phyloP scores from a whole-genome alignment of 2,329 filamentous ascomycete species.

The Cytospora paraplurivora region DNA sequence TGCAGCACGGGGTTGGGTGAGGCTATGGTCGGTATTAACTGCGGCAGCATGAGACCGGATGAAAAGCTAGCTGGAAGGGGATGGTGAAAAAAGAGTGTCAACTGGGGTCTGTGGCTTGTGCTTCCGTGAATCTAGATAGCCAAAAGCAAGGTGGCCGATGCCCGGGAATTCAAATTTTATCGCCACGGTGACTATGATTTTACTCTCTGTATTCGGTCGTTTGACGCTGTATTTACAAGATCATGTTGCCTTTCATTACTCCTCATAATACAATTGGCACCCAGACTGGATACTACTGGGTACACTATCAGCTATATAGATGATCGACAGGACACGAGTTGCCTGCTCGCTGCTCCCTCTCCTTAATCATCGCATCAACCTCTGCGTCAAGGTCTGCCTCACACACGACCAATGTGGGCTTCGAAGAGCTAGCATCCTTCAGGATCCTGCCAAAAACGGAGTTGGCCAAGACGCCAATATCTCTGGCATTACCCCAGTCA shows the following conservation, averaged over 20 bases:
- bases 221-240: background rate
- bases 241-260: background rate
- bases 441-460: conserved; percentile 16
- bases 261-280: background rate
- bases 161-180: no score
- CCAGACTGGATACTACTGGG: background rate
- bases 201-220: background rate
- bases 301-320: conserved; percentile 2
- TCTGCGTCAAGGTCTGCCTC: conserved; percentile 1
- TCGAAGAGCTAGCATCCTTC: conserved; percentile 14
- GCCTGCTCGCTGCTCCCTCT: conserved; percentile 15
- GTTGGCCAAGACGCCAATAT: conserved; percentile 7
- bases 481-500: conserved; percentile 18
- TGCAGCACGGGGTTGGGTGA: conserved; percentile 89
- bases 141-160: background rate
- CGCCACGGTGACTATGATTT: background rate
- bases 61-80: conserved; percentile 86
- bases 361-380: conserved; percentile 15
- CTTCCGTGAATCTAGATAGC: background rate
- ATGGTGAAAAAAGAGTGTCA: conserved; percentile 65
- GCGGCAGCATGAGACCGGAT: conserved; percentile 71
- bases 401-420: conserved; percentile 7
- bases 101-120: background rate
- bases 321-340: conserved; percentile 9
- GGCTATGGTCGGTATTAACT: conserved; percentile 97